Conservation (phyloP, 2,329 filamentous ascomycete species). For the Colletotrichum eleusines region DNA sequence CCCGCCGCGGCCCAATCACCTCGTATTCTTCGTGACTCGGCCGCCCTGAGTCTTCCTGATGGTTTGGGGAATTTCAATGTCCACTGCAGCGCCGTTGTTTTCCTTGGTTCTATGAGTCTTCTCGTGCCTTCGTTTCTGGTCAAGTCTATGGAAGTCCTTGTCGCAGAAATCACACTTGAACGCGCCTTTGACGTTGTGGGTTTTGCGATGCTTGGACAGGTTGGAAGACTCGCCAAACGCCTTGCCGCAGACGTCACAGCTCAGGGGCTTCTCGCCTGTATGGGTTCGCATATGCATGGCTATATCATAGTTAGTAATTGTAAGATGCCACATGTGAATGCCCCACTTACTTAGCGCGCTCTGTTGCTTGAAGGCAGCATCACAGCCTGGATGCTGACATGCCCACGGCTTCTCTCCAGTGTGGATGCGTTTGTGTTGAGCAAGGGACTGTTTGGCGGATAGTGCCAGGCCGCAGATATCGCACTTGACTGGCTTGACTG, state of each 20-base stretch:
- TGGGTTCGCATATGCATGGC: slow-evolving; percentile 77
- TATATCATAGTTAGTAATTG: slow-evolving; percentile 46
- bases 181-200: slow-evolving; percentile 65
- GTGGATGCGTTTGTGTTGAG: slow-evolving; percentile 76
- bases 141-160: slow-evolving; percentile 69
- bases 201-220: slow-evolving; percentile 74
- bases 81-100: slow-evolving; percentile 43
- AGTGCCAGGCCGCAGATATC: slow-evolving; percentile 67
- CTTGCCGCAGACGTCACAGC: slow-evolving; percentile 69
- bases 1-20: neutral
- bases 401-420: slow-evolving; percentile 73
- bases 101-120: slow-evolving; percentile 49
- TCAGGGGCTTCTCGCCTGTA: slow-evolving; percentile 72
- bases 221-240: slow-evolving; percentile 75
- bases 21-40: slow-evolving; percentile 17
- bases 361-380: slow-evolving; percentile 74
- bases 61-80: slow-evolving; percentile 3
- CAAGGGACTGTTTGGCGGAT: slow-evolving; percentile 75
- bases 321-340: slow-evolving; percentile 6
- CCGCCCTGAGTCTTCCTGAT: slow-evolving; percentile 9
- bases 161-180: slow-evolving; percentile 66
- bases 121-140: slow-evolving; percentile 70
- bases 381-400: slow-evolving; percentile 64
- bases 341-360: slow-evolving; percentile 70
- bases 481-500: slow-evolving; percentile 72